phyloP scores from a whole-genome alignment of 75 land plant species.

The Adiantum capillusveneris region DNA sequence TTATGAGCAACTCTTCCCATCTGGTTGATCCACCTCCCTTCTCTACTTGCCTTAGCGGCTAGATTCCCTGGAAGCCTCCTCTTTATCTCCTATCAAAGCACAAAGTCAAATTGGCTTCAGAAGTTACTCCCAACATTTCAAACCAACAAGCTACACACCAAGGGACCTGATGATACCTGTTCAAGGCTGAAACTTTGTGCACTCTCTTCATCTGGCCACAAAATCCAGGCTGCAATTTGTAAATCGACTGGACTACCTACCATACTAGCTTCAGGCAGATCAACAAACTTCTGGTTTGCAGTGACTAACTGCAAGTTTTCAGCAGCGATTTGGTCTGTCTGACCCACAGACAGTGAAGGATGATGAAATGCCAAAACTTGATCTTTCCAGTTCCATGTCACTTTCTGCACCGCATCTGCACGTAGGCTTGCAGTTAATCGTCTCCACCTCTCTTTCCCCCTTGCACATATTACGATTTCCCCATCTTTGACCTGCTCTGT shows the following conservation, averaged over 20 bases:
- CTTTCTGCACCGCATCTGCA: constrained; percentile 41
- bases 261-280: constrained; percentile 32
- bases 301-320: constrained; percentile 11
- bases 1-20: constrained; percentile 87
- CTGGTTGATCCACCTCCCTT: constrained; percentile 93
- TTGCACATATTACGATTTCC: background rate
- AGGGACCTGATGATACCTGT: constrained; percentile 87
- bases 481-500: background rate
- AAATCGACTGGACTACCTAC: constrained; percentile 48
- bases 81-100: constrained; percentile 58
- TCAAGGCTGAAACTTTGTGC: constrained; percentile 59
- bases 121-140: too few relatives aligned
- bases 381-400: constrained; percentile 75
- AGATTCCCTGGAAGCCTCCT: constrained; percentile 77
- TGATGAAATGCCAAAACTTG: constrained; percentile 60
- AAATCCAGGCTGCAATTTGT: constrained; percentile 74
- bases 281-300: constrained; percentile 19
- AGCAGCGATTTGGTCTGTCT: constrained; percentile 5
- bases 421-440: constrained; percentile 42
- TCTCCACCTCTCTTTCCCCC: constrained; percentile 49
- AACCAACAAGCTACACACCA: too few relatives aligned
- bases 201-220: constrained; percentile 99
- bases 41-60: constrained; percentile 77
- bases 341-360: constrained; percentile 46
- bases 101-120: too few relatives aligned